Base-by-base conservation (phyloP, 2,329 filamentous ascomycete genomes). In the Botrytis medusae region DNA sequence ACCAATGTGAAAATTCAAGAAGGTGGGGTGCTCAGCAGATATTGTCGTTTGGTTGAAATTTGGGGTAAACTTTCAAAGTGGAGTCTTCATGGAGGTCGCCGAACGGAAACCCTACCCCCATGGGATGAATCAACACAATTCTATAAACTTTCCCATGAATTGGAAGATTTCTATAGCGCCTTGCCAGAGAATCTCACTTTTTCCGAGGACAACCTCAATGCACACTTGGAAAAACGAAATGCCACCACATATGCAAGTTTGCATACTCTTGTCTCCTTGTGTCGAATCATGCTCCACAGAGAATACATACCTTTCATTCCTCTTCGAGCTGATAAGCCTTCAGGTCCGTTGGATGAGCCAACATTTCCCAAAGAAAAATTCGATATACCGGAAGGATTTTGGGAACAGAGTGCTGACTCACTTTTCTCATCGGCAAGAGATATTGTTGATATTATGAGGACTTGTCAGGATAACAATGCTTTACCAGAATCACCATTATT, bases 291-390 rank as follows among this genome's bases (percentile, higher is more conserved):
- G 83, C 84, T 93, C 42, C 89, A 92, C 78, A 85, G 91, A 75
- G 90, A 92, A 79, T 92, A 90, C 75, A 85, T 92, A 40, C 90
- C 90, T 0, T 92, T 91, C 78, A 85, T 91, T 25, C 88, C 90
- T 2, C 83, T 91, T 25, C 84, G 85, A 14, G 88, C 85, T 76
- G 75, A 78, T 2, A 81, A 79, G 32, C 87, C 87, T 0, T 77
- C 82, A 51, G 87, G 87, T 0, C 90, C 91, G 0, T 80, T 92
- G 18, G 90, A 92, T 76, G 84, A 84, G 68, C 88, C 89, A 3
- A 83, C 82, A 0, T 89, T 90, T 73, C 82, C 86, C 2, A 79
- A 84, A 20, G 83, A 85, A 10, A 82, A 83, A 54, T 84, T 82
- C 61, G 80, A 83, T 44, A 82, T 85, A 6, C 88, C 88, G 0